Base-by-base conservation (phyloP, 1,284 basidiomycete species). In the Cryptococcus sp. region DNA sequence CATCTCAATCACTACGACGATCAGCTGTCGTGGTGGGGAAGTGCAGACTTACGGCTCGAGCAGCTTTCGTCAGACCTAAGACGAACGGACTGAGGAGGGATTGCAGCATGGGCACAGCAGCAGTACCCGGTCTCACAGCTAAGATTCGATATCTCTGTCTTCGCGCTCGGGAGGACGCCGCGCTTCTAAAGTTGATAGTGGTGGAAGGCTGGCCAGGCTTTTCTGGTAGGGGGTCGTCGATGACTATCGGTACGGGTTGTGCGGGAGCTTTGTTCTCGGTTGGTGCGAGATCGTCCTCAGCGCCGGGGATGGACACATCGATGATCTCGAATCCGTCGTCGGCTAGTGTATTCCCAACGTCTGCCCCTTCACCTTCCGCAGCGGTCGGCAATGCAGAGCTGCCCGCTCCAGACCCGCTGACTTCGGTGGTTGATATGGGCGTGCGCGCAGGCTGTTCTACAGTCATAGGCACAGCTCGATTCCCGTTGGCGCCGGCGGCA, bases 31-130 rank as follows among this genome's bases (percentile, higher is more conserved):
- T 48, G 5, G n/a, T 43, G 53, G 20, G 6, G n/a, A n/a, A 13
- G 23, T 46, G 50, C 50, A 30, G 5, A 66, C 70, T 55, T 46
- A 70, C 71, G 2, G 71, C 69, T 47, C 71, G 63, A 17, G 73
- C 72, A 6, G 64, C 53, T 62, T 77, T 77, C 17, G 66, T 69
- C 48, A 75, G 57, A 30, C 75, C 75, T 42, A 77, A 62, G 1
- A 75, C 74, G 48, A 77, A 73, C 5, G 70, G 70, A 47, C 64
- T 72, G 10, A 74, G 59, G 16, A 77, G 63, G 39, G 70, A 69
- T 30, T 75, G 72, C n/a, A 77, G 57, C 38, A 74, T 60, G 3
- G 72, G 71, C 38, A 69, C 54, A 20, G 72, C 69, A 4, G 52
- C 47, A 0, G 60, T 62, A 11, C 68, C 62, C 1, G 73, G 75